A percentile compares a stretch with the other conserved stretches of the same genome.
Conservation (phyloP, 2,329 filamentous ascomycete genomes). For the Lachnellula suecica region DNA sequence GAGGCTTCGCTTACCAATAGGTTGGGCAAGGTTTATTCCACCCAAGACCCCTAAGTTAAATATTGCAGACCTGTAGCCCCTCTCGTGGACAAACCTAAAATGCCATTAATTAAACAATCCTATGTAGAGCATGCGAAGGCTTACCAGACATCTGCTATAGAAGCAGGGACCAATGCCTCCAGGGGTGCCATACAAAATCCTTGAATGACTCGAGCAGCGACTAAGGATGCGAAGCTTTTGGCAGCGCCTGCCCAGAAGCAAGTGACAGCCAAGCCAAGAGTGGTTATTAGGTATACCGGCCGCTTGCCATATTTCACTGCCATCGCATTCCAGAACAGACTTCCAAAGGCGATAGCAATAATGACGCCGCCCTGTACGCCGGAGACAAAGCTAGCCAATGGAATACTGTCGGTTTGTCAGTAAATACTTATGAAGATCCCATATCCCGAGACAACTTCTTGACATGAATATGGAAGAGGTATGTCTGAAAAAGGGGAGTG, state of each 20-base stretch:
- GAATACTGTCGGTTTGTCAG: slow-evolving; percentile 26
- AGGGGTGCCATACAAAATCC: slow-evolving; percentile 18
- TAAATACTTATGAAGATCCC: no score
- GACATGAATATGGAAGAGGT: neutral
- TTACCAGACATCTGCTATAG: slow-evolving; percentile 40
- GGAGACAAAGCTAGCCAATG: slow-evolving; percentile 29
- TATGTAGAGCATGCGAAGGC: neutral
- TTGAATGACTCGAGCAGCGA: slow-evolving; percentile 29
- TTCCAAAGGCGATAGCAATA: slow-evolving; percentile 38
- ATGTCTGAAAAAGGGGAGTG: no score
- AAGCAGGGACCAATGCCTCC: slow-evolving; percentile 28
- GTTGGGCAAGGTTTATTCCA: slow-evolving; percentile 41
- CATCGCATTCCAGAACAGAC: slow-evolving; percentile 39
- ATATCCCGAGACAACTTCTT: no score
- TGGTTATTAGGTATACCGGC: slow-evolving; percentile 33
- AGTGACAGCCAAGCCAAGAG: slow-evolving; percentile 32
- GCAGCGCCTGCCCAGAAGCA: slow-evolving; percentile 36
- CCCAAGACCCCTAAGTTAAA: slow-evolving; percentile 42
- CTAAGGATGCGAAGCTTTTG: slow-evolving; percentile 36
- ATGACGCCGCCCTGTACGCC: slow-evolving; percentile 37
- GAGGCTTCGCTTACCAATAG: slow-evolving; percentile 35
- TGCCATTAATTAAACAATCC: neutral
- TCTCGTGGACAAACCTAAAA: slow-evolving; percentile 40
- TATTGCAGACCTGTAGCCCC: slow-evolving; percentile 39
- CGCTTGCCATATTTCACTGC: slow-evolving; percentile 31